Conservation (phyloP, 2,329 filamentous ascomycete genomes). For the Coniella lustricola region DNA sequence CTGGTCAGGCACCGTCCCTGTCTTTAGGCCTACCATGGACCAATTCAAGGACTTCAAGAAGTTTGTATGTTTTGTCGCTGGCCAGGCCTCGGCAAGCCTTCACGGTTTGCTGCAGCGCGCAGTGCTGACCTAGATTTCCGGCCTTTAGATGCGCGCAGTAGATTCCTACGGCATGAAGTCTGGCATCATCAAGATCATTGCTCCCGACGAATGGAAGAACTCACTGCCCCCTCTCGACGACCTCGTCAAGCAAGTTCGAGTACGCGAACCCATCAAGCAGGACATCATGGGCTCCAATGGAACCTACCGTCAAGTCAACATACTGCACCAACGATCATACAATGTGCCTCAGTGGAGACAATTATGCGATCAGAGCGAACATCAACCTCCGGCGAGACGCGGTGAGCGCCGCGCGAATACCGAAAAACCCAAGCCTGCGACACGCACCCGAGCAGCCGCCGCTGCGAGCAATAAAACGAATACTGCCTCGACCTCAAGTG, state of each 20-base stretch:
- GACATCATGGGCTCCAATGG: conserved; percentile 96
- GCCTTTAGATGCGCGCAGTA: conserved; percentile 64
- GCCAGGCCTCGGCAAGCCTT: no score
- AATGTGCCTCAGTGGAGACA: conserved; percentile 95
- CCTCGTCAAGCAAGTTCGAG: conserved; percentile 80
- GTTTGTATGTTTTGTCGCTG: conserved; percentile 73
- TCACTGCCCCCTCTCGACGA: conserved; percentile 73
- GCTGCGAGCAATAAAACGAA: conserved; percentile 16
- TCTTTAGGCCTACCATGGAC: conserved; percentile 92
- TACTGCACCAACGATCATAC: conserved; percentile 91
- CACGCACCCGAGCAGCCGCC: conserved; percentile 31
- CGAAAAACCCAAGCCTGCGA: conserved; percentile 40
- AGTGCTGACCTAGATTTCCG: conserved; percentile 24
- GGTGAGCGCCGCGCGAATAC: conserved; percentile 67
- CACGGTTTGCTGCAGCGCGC: no score
- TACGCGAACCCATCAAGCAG: conserved; percentile 96
- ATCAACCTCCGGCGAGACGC: conserved; percentile 86
- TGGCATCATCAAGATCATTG: conserved; percentile 92
- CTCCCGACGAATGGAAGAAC: conserved; percentile 87
- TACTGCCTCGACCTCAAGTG: conserved; percentile 2
- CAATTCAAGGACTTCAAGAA: conserved; percentile 91
- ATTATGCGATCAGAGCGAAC: conserved; percentile 87
- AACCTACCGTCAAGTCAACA: conserved; percentile 94
- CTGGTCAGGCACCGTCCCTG: conserved; percentile 84
- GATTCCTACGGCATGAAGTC: conserved; percentile 96